Base-by-base conservation (phyloP, 1,139 yeast species). In the Zygosaccharomyces pseudobailii region DNA sequence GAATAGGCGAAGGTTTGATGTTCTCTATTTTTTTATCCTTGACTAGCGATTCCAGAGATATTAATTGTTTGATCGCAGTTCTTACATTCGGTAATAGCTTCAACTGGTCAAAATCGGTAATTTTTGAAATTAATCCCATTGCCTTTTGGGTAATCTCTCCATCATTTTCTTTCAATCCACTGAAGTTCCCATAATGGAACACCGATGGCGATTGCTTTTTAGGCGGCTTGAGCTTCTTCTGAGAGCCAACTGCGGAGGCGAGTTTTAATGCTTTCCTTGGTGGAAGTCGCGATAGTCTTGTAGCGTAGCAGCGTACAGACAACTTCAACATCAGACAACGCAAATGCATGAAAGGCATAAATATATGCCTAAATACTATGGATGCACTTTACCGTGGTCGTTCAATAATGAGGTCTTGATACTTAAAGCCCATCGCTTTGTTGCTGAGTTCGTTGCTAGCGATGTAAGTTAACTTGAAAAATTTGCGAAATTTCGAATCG, bases 51-150 rank as follows among this genome's bases (percentile, higher is more conserved):
- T 75, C 78, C 1, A 69, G 63, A 44, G 71, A 71, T 46, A 87
- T 79, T 46, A 84, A 83, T n/a, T 76, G 68, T 10, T 76, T 67
- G 65, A 88, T 71, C 1, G 84, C 83, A 0, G 71, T 71, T 53
- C 96, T 71, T 0, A 90, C 85, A 1, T 74, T 73, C 0, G 92
- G 88, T 42, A 82, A 71, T 22, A 92, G 71, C 48, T 81, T 76
- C 49, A 90, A 71, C 40, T 83, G 80, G 17, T 78, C 77, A 59
- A 90, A 89, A 19, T 76, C 71, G 1, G 73, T 71, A 40, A 87
- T 78, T 56, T 79, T 79, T 2, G 71, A 66, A 2, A 80, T 68
- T 19, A 62, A 36, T 21, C 48, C 55, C n/a, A 40, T 32, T 6
- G 49, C 47, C 20, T 44, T 44, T 44, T 49, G 49, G 3, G 40